Conservation (phyloP, 129 eudicot genomes). For the Dittrichia graveolens region DNA sequence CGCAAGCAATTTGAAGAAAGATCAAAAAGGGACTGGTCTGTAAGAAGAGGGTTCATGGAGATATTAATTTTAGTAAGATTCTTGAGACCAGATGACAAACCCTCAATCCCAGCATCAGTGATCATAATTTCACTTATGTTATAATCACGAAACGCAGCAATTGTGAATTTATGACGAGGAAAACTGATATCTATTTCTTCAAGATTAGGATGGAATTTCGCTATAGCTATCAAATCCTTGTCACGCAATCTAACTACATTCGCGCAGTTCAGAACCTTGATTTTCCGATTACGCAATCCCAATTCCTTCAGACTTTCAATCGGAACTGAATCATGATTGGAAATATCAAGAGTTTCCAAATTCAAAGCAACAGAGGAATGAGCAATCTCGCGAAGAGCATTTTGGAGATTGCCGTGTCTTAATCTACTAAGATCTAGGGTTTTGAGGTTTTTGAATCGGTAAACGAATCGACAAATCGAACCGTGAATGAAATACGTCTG, state of each 20-base stretch:
- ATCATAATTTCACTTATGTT: conserved; percentile 29
- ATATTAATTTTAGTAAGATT: conserved; percentile 43
- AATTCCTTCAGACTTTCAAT: conserved; percentile 32
- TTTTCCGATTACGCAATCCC: conserved; percentile 33
- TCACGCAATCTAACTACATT: conserved; percentile 39
- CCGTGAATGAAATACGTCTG: conserved; percentile 42
- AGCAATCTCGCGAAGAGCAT: conserved; percentile 32
- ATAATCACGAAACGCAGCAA: background rate
- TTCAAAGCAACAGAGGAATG: conserved; percentile 22
- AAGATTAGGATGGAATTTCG: conserved; percentile 34
- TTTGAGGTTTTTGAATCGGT: conserved; percentile 47
- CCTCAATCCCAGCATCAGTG: conserved; percentile 52
- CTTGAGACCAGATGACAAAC: conserved; percentile 40
- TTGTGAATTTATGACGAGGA: conserved; percentile 38
- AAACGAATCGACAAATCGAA: conserved; percentile 39
- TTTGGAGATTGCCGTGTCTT: conserved; percentile 20
- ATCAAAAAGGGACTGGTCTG: conserved; percentile 40
- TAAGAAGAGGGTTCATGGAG: conserved; percentile 51
- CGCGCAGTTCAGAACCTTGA: conserved; percentile 57
- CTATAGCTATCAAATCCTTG: conserved; percentile 44
- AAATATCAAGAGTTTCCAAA: conserved; percentile 44
- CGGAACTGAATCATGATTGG: conserved; percentile 40
- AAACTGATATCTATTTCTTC: conserved; percentile 64
- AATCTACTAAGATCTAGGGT: conserved; percentile 45
- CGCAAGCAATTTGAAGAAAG: conserved; percentile 46